Percentiles rank a stretch among this genome's conserved stretches.
Conservation (phyloP, 2,329 filamentous ascomycete species). For the Ophioceras dolichostomum region DNA sequence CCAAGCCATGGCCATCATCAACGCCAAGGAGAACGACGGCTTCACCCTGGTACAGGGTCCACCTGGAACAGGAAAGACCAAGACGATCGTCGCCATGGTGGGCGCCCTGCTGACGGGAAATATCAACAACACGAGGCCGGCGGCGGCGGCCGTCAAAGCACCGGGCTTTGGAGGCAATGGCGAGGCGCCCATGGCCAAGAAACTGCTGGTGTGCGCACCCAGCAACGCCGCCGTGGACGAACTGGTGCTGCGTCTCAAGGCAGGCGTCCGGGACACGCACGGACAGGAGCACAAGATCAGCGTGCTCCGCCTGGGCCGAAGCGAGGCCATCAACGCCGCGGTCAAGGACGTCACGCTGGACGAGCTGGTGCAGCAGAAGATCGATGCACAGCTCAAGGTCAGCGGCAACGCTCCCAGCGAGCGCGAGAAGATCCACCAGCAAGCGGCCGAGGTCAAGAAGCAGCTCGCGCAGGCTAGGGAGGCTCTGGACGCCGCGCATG, state of each 20-base stretch:
- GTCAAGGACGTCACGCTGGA: constrained; percentile 90
- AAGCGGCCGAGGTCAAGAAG: constrained; percentile 61
- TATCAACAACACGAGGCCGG: constrained; percentile 18
- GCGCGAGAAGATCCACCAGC: constrained; percentile 47
- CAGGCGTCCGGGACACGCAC: constrained; percentile 65
- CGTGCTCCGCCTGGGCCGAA: constrained; percentile 79
- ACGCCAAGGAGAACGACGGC: constrained; percentile 87
- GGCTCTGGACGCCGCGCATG: constrained; percentile 44
- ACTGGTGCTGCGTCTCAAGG: constrained; percentile 81
- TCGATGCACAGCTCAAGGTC: background rate
- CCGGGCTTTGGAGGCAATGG: constrained; percentile 17
- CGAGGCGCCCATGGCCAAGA: constrained; percentile 46
- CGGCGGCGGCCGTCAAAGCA: constrained; percentile 32
- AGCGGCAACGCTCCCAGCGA: constrained; percentile 34
- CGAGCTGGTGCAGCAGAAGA: constrained; percentile 59
- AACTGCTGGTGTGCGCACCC: constrained; percentile 91
- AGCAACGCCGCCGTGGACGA: constrained; percentile 98
- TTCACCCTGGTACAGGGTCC: constrained; percentile 95
- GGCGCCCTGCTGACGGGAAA: constrained; percentile 64
- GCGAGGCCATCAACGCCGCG: constrained; percentile 80
- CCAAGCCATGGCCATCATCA: constrained; percentile 84
- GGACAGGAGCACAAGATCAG: constrained; percentile 67
- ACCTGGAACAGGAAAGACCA: constrained; percentile 94
- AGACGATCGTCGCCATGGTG: constrained; percentile 94
- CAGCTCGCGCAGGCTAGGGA: constrained; percentile 60